phyloP scores from a whole-genome alignment of 2,329 filamentous ascomycete species.

The Sporothrix mexicana region DNA sequence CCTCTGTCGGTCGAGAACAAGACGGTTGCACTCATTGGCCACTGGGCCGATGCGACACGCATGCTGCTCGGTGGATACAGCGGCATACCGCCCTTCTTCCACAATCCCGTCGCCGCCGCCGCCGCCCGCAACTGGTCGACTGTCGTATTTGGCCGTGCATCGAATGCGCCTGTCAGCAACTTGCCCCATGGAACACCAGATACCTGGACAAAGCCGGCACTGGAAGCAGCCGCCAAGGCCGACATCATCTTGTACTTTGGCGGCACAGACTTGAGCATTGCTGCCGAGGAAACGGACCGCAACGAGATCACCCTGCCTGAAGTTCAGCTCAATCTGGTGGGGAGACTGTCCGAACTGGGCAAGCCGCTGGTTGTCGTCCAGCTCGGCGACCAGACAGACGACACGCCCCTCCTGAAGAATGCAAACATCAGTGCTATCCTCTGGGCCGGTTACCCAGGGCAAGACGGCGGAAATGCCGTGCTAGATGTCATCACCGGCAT shows the following conservation, averaged over 20 bases:
- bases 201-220: constrained; percentile 41
- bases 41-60: constrained; percentile 59
- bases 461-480: constrained; percentile 62
- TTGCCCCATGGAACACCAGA: background rate
- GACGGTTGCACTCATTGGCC: constrained; percentile 54
- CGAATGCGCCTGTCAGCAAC: background rate
- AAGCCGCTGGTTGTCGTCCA: constrained; percentile 59
- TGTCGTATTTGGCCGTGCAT: background rate
- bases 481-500: constrained; percentile 60
- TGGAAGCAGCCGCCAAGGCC: constrained; percentile 50
- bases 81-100: constrained; percentile 61
- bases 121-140: constrained; percentile 43
- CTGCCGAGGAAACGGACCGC: constrained; percentile 60
- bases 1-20: constrained; percentile 48
- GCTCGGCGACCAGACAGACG: constrained; percentile 60
- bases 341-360: constrained; percentile 48
- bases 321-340: constrained; percentile 59
- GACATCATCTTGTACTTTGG: constrained; percentile 63
- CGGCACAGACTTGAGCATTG: constrained; percentile 59
- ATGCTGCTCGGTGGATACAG: constrained; percentile 65
- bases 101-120: constrained; percentile 60
- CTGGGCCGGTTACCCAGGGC: constrained; percentile 66
- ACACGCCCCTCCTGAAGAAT: constrained; percentile 54
- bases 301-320: constrained; percentile 57
- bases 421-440: constrained; percentile 57